Conservation (phyloP, 1,284 basidiomycete genomes). For the Stygiomarasmius scandens region DNA sequence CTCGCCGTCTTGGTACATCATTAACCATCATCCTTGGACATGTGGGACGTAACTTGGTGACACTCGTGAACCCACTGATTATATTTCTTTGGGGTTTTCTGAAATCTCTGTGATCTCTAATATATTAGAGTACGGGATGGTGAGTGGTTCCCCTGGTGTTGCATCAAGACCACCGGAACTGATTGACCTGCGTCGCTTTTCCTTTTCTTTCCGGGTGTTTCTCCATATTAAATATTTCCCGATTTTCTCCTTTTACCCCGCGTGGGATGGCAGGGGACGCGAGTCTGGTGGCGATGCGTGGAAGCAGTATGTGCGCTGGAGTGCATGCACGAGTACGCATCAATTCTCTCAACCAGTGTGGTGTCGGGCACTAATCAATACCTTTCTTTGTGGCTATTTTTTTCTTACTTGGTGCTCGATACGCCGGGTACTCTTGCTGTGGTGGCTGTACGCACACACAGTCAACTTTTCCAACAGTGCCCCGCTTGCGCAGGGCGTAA, state of each 20-base stretch:
- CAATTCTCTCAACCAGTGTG: conserved; percentile 5
- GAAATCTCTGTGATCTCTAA: conserved; percentile 11
- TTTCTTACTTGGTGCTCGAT: not conserved
- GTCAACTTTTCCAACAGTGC: conserved; percentile 91
- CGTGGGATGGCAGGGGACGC: conserved; percentile 71
- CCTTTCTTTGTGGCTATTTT: not conserved
- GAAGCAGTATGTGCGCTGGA: conserved; percentile 92
- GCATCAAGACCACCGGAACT: conserved; percentile 10
- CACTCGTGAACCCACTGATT: not conserved
- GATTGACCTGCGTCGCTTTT: not conserved
- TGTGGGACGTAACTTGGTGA: not conserved
- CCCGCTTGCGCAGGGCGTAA: conserved; percentile 91
- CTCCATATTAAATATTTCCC: not conserved
- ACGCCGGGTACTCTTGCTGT: not conserved
- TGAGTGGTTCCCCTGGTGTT: conserved; percentile 34
- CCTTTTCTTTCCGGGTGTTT: no score
- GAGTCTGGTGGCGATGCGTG: conserved; percentile 96
- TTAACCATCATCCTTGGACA: not conserved
- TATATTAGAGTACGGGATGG: conserved; percentile 76
- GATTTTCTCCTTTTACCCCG: conserved; percentile 7
- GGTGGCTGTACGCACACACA: conserved; percentile 22
- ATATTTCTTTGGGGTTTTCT: not conserved
- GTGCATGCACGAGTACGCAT: conserved; percentile 74
- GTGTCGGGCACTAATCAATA: not conserved
- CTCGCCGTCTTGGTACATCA: not conserved